Evolutionary conservation across 164 flowering plant species (phyloP).

Genomic region (Aristolochia californica): DNA sequence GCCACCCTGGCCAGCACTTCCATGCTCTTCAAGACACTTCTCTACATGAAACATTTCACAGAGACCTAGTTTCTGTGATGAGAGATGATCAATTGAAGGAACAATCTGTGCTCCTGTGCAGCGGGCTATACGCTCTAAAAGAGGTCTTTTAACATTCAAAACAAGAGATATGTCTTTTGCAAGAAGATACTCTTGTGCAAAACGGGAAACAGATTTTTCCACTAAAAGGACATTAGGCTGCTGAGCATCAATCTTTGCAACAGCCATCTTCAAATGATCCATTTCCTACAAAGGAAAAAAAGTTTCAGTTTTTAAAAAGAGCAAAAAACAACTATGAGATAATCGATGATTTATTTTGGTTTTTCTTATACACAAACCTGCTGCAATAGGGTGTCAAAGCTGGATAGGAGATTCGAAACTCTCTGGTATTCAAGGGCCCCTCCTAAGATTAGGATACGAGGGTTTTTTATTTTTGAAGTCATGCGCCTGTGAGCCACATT

Average conservation of each 20-base stretch:
- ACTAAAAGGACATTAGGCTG: conserved; percentile 83
- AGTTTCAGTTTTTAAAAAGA: not conserved
- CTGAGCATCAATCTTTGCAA: conserved; percentile 77
- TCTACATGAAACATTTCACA: conserved; percentile 79
- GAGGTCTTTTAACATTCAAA: conserved; percentile 79
- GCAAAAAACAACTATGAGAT: conserved; percentile 1
- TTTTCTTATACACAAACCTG: conserved; percentile 42
- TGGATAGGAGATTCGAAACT: conserved; percentile 70
- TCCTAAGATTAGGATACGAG: conserved; percentile 79
- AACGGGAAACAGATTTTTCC: conserved; percentile 89
- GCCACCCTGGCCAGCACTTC: conserved; percentile 74
- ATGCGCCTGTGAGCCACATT: conserved; percentile 95
- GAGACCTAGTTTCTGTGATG: conserved; percentile 62
- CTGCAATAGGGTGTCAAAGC: conserved; percentile 86
- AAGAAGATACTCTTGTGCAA: conserved; percentile 85
- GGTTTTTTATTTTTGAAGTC: conserved; percentile 64
- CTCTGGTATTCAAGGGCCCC: conserved; percentile 98
- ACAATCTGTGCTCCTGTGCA: conserved; percentile 89
- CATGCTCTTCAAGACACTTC: conserved; percentile 70
- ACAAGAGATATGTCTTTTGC: conserved; percentile 86
- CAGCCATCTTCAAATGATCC: conserved; percentile 97
- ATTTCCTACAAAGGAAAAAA: conserved; percentile 48
- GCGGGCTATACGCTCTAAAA: conserved; percentile 90
- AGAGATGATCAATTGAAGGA: conserved; percentile 86
- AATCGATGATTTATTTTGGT: not conserved